Base-by-base conservation (phyloP, 2,329 filamentous ascomycete genomes). In the Polytolypa hystricis region DNA sequence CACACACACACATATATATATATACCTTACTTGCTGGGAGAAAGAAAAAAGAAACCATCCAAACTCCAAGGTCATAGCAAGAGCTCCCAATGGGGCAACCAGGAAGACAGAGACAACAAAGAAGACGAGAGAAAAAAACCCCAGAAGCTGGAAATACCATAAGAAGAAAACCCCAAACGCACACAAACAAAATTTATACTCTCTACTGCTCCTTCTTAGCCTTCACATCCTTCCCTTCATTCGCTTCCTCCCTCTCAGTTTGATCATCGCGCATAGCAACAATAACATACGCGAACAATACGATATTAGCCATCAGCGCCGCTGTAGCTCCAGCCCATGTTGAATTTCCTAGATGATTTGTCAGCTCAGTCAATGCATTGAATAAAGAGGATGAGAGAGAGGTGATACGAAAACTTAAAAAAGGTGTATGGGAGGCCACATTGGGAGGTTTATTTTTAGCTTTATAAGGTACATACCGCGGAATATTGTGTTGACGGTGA, bases 191-290 rank as follows among this genome's bases (percentile, higher is more conserved):
- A n/a, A n/a, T n/a, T n/a, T n/a, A n/a, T n/a, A n/a, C n/a, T n/a
- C n/a, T n/a, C n/a, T 50, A 67, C 45, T 65, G 58, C 33, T 53
- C 61, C 48, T 68, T 67, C 51, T 62, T 64, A 35, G 54, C 60
- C 51, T 77, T 71, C 37, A 77, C 68, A 3, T 70, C 61, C 41
- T 67, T 55, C 42, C 77, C 72, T 50, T 79, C 71, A n/a, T n/a
- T n/a, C 17, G 69, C 66, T 18, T 69, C 52, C 5, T 55, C 66
- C 3, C 83, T 78, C 42, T 84, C 86, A 56, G 74, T 76, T 64
- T 74, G 68, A 53, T 96, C 91, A 58, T 98, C 91, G 42, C 73
- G 78, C 73, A 94, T 87, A 3, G 91, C 91, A 14, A 94, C 84
- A 39, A 95, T 65, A 29, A 96, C 76, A 60, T 96, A 98, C n/a